Percentiles rank a stretch among this genome's conserved stretches.
phyloP scores from a whole-genome alignment of 1,284 basidiomycete species.

The Tilletia indica region DNA sequence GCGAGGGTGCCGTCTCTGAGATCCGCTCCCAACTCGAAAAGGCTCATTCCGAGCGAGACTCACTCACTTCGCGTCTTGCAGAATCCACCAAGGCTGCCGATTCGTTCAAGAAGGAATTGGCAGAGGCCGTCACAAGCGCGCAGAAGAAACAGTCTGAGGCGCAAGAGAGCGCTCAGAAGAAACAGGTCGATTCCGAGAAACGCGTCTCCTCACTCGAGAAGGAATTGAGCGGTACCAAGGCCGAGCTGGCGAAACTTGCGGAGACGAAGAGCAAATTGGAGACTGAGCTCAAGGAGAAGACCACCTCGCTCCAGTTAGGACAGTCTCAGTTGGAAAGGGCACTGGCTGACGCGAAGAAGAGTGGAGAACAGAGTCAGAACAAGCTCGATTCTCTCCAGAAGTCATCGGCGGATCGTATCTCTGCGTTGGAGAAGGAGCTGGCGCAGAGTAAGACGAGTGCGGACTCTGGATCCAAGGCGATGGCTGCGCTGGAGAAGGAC shows the following conservation, averaged over 20 bases:
- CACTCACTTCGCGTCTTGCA: too few relatives aligned
- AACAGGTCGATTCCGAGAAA: not conserved
- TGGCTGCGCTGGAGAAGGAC: slow-evolving; percentile 20
- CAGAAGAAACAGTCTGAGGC: not conserved
- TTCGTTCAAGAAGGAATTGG: slow-evolving; percentile 7
- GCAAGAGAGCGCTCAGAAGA: slow-evolving; percentile 22
- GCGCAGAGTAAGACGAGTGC: slow-evolving; percentile 6
- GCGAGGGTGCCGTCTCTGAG: not conserved
- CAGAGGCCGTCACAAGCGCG: not conserved
- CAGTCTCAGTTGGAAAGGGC: not conserved
- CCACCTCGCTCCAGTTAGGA: not conserved
- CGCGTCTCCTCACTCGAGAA: slow-evolving; percentile 17
- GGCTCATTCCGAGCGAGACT: not conserved
- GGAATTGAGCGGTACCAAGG: not conserved
- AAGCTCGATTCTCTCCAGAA: not conserved
- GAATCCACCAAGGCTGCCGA: not conserved
- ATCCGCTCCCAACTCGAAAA: not conserved
- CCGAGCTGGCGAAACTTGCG: slow-evolving; percentile 19
- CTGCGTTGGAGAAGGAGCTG: slow-evolving; percentile 11
- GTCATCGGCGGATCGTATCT: not conserved
- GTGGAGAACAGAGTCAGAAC: not conserved
- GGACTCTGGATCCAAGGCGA: slow-evolving; percentile 16
- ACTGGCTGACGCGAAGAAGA: not conserved
- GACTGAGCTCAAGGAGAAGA: slow-evolving; percentile 1
- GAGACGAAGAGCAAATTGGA: slow-evolving; percentile 18